Evolutionary conservation across 2,329 filamentous ascomycete species (phyloP).

Genomic region (Immersiporthe knoxdaviesiana): DNA sequence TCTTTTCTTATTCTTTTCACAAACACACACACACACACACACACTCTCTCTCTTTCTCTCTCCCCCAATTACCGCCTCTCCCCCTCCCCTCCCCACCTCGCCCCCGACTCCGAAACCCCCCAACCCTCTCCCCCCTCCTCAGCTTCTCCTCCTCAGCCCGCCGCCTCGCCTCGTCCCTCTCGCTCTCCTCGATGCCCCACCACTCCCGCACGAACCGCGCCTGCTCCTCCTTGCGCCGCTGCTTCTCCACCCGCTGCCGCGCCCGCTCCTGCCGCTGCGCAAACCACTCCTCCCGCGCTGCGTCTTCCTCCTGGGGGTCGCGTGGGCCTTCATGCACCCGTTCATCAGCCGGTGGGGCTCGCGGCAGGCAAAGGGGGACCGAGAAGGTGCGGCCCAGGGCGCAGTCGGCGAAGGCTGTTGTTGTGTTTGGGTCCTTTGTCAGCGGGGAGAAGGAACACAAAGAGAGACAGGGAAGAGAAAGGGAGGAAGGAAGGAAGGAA

Average conservation of each 20-base stretch:
- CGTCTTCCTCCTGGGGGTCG: conserved; percentile 86
- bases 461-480: not conserved
- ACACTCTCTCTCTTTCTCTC: not conserved
- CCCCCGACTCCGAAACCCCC: conserved; percentile 50
- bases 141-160: conserved; percentile 58
- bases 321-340: conserved; percentile 85
- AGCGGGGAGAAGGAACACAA: conserved; percentile 8
- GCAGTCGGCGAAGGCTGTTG: conserved; percentile 90
- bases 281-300: conserved; percentile 93
- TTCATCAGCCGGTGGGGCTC: conserved; percentile 85
- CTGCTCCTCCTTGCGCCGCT: conserved; percentile 62
- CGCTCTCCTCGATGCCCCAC: conserved; percentile 66
- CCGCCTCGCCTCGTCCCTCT: conserved; percentile 50
- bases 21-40: too few species aligned
- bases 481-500: conserved; percentile 6
- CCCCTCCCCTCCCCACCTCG: conserved; percentile 31
- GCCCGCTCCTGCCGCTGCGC: conserved; percentile 72
- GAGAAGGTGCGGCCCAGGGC: conserved; percentile 84
- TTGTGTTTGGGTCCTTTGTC: not conserved
- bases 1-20: not conserved
- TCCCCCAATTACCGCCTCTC: conserved; percentile 18
- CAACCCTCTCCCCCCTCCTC: conserved; percentile 55
- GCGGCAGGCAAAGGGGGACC: conserved; percentile 84
- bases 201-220: conserved; percentile 68
- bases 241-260: conserved; percentile 66